Base-by-base conservation (phyloP, 768 basidiomycete genomes). In the Tricholomella constricta region DNA sequence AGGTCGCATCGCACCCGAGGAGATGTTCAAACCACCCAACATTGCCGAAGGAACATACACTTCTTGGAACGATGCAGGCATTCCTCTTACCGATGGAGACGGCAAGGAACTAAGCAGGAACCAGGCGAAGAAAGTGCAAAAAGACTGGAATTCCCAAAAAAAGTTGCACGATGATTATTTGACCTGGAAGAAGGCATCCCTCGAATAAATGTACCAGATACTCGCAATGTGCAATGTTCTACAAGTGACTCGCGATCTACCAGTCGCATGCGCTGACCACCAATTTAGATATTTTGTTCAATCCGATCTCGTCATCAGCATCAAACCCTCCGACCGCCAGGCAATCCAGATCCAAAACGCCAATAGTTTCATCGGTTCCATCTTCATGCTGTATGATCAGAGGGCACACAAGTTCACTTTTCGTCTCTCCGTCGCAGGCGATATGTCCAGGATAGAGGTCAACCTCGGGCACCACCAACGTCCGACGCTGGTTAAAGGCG, bases 401-500 rank as follows among this genome's bases (percentile, higher is more conserved):
- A 6, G 95, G 95, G 45, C 89, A 74, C 20, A 97, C 94, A 45
- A 98, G 84, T 68, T 98, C 96, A 61, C 90, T 91, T 63, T 87
- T 86, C 2, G 95, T 96, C 48, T 87, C 84, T 19, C 85, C 90
- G 60, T 98, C 94, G 64, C 96, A 98, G 2, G 93, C 91, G 56
- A 97, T 96, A 65, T 98, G 96, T 0, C 95, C 94, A 1, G 91
- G 91, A 64, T 94, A 94, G 9, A 67, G 69, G 22, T 89, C 80
- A 17, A 98, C 93, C 54, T 95, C 81, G 17, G 75, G 71, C 1
- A 97, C 91, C n/a, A 93, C 62, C 5, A 91, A 48, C 0, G 87
- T 82, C 57, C 73, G 63, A 38, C 67, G 69, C 45, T 76, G 76
- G 12, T 85, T 49, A 68, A 83, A 96, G 2, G 88, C 86, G 45